phyloP scores from a whole-genome alignment of 768 basidiomycete genomes.

The Galerina marginata region DNA sequence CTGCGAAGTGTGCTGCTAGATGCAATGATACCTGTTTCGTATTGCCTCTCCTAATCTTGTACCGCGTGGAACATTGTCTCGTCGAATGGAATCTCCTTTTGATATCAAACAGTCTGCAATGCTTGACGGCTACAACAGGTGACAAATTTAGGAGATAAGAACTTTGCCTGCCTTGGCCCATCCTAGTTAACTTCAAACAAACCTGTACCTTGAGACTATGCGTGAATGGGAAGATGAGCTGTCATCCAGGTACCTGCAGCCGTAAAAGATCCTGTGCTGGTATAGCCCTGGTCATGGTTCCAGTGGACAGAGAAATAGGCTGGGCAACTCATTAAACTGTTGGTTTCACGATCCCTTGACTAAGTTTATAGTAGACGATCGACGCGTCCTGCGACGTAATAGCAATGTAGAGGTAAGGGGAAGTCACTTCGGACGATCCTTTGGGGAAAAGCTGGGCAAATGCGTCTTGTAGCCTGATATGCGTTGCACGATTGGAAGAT shows the following conservation, averaged over 20 bases:
- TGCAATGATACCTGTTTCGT: background rate
- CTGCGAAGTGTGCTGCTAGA: constrained; percentile 78
- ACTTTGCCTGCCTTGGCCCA: no score
- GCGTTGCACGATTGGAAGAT: background rate
- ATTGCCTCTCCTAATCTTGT: background rate
- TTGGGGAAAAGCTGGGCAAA: constrained; percentile 50
- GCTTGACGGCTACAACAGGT: no score
- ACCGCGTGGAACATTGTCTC: background rate
- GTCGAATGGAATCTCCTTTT: background rate
- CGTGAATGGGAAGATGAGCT: no score
- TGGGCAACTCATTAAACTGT: constrained; percentile 42
- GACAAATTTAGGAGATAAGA: no score
- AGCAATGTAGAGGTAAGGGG: constrained; percentile 59
- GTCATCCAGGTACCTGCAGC: no score
- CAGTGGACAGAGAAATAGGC: background rate
- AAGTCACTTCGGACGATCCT: background rate
- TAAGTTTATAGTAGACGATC: constrained; percentile 84
- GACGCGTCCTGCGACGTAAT: constrained; percentile 81
- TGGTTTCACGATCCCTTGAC: constrained; percentile 78
- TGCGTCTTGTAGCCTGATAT: constrained; percentile 59
- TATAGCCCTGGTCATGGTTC: background rate
- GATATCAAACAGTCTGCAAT: no score
- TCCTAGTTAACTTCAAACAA: no score
- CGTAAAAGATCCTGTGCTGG: no score
- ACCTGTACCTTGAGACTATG: no score